Evolutionary conservation across 163 green algal species (phyloP), one percentile per base, ranked within the genome.

Genomic region (Scenedesmus sp.): DNA sequence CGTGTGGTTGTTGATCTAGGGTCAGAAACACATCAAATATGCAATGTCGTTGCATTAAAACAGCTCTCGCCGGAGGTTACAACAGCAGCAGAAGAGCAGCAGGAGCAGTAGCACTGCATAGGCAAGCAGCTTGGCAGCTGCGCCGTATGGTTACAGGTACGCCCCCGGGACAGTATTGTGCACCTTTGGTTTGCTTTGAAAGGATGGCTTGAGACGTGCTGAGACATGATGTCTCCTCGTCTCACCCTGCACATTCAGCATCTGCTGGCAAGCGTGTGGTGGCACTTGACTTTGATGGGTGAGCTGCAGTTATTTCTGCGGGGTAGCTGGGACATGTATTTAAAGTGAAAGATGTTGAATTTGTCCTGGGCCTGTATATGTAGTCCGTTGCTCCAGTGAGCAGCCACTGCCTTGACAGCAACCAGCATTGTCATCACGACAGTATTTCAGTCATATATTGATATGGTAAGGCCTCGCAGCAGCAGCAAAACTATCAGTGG

Each of bases 281-380:
- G 15, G 88, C 88, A 40, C 70, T 92, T 0, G 88, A 92, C 49
- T 92, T 92, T 85, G 88, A 92, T 68, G 88, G 85, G 85, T 90
- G 53, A 70, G 85, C 81, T 24, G 43, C 42, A 65, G 43, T 42
- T 53, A 24, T 24, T 82, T 0, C 30, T 83, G 9, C 42, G 51
- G 13, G n/a, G n/a, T 78, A 12, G 15, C 15, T 56, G 49, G 49
- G 49, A 20, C 15, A 12, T 56, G 12, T 56, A 56, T 56, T 12
- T 56, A 12, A 56, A 12, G 15, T 56, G 12, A 12, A 56, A 56
- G 15, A 56, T 13, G 15, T 56, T 20, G 15, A 20, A 56, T 56
- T 20, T 56, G 10, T 56, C 12, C 49, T 56, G n/a, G n/a, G n/a
- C n/a, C n/a, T n/a, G n/a, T n/a, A n/a, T n/a, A n/a, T n/a, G n/a